These are phyloP conservation scores for Phytopythium chamaehyphon DNA, from an alignment of 352 stramenopile genomes.

Conservation along the genomic window DNA sequence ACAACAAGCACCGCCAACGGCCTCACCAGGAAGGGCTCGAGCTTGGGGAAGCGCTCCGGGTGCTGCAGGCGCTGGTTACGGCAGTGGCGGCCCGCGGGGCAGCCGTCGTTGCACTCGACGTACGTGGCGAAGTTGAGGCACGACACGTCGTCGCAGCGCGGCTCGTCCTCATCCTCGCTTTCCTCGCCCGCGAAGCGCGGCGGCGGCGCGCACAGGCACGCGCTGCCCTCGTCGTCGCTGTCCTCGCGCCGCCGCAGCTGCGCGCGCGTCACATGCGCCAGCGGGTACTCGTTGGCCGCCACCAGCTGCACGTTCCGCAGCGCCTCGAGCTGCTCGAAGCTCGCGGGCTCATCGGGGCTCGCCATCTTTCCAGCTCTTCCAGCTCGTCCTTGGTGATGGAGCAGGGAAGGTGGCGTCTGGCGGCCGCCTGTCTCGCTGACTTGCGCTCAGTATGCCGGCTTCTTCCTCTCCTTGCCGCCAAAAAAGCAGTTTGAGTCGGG, in stretches of 20 bases:
- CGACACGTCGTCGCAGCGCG: slow-evolving; percentile 77
- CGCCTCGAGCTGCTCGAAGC: slow-evolving; percentile 64
- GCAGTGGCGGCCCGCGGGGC: slow-evolving; percentile 45
- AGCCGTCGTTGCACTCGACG: slow-evolving; percentile 62
- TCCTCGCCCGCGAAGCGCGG: slow-evolving; percentile 28
- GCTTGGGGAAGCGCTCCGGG: slow-evolving; percentile 46
- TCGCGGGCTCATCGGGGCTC: slow-evolving; percentile 6
- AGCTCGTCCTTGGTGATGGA: neutral
- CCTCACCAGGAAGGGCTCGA: slow-evolving; percentile 68
- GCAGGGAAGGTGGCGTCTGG: neutral
- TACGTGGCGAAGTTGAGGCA: slow-evolving; percentile 89
- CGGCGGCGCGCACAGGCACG: slow-evolving; percentile 60
- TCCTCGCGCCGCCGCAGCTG: slow-evolving; percentile 34
- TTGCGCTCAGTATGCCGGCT: slow-evolving; percentile 2
- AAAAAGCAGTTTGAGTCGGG: no score
- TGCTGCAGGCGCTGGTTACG: slow-evolving; percentile 77
- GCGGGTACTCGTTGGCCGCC: slow-evolving; percentile 66
- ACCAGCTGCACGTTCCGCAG: slow-evolving; percentile 62
- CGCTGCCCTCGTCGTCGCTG: slow-evolving; percentile 34
- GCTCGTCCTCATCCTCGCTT: slow-evolving; percentile 10
- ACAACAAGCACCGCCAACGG: neutral
- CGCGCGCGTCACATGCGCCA: slow-evolving; percentile 43
- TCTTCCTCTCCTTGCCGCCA: neutral
- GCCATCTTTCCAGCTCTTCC: neutral
- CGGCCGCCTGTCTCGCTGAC: slow-evolving; percentile 2